A percentile compares a stretch with the other conserved stretches of the same genome.
phyloP scores from a whole-genome alignment of 495 filamentous ascomycete species.

The Hypomontagnella monticulosa region DNA sequence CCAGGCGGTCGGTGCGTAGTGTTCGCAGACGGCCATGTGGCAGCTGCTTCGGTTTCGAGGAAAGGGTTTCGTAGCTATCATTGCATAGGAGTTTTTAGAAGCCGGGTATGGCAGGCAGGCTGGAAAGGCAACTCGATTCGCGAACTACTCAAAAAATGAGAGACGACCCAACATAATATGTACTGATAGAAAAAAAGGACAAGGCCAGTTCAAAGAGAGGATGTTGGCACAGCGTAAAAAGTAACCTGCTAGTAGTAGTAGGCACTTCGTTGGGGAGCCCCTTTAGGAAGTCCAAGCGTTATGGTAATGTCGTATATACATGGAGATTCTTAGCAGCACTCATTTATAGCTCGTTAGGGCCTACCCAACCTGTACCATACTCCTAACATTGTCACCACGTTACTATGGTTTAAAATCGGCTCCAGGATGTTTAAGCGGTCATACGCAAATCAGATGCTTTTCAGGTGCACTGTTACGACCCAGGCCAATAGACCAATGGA shows the following conservation, averaged over 20 bases:
- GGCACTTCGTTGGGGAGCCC: slow-evolving; percentile 19
- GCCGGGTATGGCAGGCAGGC: slow-evolving; percentile 17
- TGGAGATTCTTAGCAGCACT: slow-evolving; percentile 29
- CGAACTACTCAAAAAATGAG: slow-evolving; percentile 23
- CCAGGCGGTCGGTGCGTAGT: slow-evolving; percentile 53
- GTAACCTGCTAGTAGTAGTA: slow-evolving; percentile 7
- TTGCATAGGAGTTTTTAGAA: slow-evolving; percentile 36
- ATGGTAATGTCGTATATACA: slow-evolving; percentile 31
- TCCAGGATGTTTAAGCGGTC: neutral
- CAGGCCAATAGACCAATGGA: too few relatives aligned
- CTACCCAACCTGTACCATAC: neutral
- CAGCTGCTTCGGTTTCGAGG: slow-evolving; percentile 24
- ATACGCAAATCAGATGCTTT: slow-evolving; percentile 2
- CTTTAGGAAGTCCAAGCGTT: slow-evolving; percentile 10
- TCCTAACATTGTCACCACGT: neutral
- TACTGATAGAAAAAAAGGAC: slow-evolving; percentile 33
- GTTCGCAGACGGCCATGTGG: slow-evolving; percentile 6
- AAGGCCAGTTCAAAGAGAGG: slow-evolving; percentile 6
- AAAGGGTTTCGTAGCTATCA: slow-evolving; percentile 19
- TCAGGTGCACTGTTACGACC: neutral
- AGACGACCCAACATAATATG: slow-evolving; percentile 33
- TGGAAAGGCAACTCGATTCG: slow-evolving; percentile 23
- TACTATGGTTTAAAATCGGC: neutral
- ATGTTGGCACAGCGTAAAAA: slow-evolving; percentile 1
- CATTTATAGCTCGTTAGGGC: slow-evolving; percentile 15